These are phyloP conservation scores for Fomitopsis schrenkii DNA, from an alignment of 1,284 basidiomycete genomes.

Conservation along the genomic window DNA sequence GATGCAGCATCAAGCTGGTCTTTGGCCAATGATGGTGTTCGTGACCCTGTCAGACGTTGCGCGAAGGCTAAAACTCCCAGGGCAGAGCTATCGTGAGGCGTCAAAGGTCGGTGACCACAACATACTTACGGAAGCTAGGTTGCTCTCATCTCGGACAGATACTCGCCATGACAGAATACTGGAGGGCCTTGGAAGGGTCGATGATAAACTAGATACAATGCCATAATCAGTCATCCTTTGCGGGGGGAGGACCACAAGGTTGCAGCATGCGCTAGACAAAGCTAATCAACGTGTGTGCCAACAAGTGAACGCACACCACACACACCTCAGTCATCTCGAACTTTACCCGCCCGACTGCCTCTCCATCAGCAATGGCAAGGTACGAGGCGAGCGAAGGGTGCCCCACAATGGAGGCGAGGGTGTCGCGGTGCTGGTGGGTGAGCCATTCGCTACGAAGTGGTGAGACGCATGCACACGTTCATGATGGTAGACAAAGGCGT, in stretches of 20 bases:
- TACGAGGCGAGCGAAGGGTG: constrained; percentile 87
- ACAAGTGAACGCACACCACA: constrained; percentile 4
- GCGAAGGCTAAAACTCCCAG: too few species aligned
- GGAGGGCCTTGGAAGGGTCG: too few species aligned
- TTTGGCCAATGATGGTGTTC: not conserved
- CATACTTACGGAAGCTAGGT: too few species aligned
- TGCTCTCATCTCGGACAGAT: too few species aligned
- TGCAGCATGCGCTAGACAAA: constrained; percentile 85
- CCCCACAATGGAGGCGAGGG: constrained; percentile 87
- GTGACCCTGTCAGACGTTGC: too few species aligned
- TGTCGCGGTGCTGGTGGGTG: constrained; percentile 96
- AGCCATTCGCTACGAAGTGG: constrained; percentile 83
- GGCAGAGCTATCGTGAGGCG: too few species aligned
- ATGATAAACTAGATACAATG: too few species aligned
- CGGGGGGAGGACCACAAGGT: constrained; percentile 95
- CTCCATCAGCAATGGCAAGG: constrained; percentile 90
- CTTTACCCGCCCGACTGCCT: constrained; percentile 83
- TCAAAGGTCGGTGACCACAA: too few species aligned
- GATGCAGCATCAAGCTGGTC: not conserved
- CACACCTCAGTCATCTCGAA: constrained; percentile 96
- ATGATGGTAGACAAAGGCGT: constrained; percentile 27
- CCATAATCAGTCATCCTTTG: constrained; percentile 67
- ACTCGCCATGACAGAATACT: too few species aligned
- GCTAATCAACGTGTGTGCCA: constrained; percentile 1
- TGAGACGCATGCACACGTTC: constrained; percentile 8